phyloP scores from a whole-genome alignment of 352 stramenopile genomes.

The Phytophthora megakarya region DNA sequence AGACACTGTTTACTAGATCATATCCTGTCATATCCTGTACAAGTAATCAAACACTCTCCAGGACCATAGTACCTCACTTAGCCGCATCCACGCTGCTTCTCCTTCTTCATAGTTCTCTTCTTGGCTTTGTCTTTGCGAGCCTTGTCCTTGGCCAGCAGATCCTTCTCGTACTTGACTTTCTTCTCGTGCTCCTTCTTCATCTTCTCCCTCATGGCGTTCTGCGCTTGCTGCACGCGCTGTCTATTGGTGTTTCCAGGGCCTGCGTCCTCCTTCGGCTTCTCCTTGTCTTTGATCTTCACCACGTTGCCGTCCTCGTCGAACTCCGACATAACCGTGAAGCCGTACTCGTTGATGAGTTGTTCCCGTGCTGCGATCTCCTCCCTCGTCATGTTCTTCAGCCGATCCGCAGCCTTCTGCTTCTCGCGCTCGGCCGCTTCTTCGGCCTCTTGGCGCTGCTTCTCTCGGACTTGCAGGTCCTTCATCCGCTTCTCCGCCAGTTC shows the following conservation, averaged over 20 bases:
- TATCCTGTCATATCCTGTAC: no score
- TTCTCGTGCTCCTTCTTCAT: constrained; percentile 79
- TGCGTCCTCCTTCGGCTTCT: constrained; percentile 45
- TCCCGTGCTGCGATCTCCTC: constrained; percentile 72
- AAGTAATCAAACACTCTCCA: no score
- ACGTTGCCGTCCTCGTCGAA: constrained; percentile 88
- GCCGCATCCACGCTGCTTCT: constrained; percentile 72
- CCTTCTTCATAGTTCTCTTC: constrained; percentile 67
- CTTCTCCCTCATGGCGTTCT: constrained; percentile 60
- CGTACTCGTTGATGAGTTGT: constrained; percentile 83
- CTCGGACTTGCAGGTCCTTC: constrained; percentile 58
- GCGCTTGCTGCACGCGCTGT: constrained; percentile 53
- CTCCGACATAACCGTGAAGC: constrained; percentile 77
- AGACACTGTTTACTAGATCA: constrained; percentile 19
- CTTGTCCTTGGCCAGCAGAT: constrained; percentile 71
- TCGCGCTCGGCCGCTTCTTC: constrained; percentile 59
- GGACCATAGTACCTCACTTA: constrained; percentile 37
- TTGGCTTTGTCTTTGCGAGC: constrained; percentile 78
- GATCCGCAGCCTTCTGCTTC: constrained; percentile 62
- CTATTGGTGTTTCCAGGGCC: constrained; percentile 59
- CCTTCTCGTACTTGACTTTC: constrained; percentile 73
- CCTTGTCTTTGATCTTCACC: constrained; percentile 75
- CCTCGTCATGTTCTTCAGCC: constrained; percentile 75
- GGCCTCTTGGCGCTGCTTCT: constrained; percentile 64
- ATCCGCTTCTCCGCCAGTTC: constrained; percentile 51